Conservation (phyloP, 139 green algal species). For the Haematococcus sp. region DNA sequence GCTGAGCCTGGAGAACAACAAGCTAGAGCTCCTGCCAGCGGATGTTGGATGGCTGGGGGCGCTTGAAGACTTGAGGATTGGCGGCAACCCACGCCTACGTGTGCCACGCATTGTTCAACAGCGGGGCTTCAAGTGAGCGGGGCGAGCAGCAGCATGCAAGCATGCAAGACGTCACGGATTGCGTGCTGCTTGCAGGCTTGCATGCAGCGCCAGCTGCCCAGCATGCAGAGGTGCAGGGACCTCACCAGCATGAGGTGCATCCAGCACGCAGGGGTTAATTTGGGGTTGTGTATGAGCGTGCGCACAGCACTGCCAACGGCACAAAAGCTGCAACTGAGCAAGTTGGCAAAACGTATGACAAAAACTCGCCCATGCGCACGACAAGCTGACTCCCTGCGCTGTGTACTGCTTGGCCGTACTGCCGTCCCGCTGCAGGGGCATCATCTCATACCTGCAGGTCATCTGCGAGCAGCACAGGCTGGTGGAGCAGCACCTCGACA, state of each 20-base stretch:
- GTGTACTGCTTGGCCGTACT: neutral
- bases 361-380: no score
- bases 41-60: conserved; percentile 42
- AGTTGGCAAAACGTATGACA: neutral
- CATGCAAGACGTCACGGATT: no score
- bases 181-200: no score
- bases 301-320: neutral
- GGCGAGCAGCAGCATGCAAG: no score
- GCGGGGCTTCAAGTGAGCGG: conserved; percentile 33
- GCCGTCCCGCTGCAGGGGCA: neutral
- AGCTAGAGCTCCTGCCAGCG: conserved; percentile 15
- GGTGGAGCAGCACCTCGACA: conserved; percentile 46
- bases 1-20: conserved; percentile 15
- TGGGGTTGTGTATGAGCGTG: no score
- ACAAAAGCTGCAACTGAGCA: neutral
- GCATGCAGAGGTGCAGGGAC: no score
- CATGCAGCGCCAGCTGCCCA: no score
- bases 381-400: no score
- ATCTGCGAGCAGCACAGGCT: conserved; percentile 50
- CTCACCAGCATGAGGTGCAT: no score
- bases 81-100: conserved; percentile 25
- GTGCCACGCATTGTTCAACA: conserved; percentile 28
- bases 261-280: no score
- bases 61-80: conserved; percentile 19
- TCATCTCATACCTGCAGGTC: conserved; percentile 35